These are phyloP conservation scores for Rhododendron vialii DNA, from an alignment of 148 eudicot species.

Conservation along the genomic window DNA sequence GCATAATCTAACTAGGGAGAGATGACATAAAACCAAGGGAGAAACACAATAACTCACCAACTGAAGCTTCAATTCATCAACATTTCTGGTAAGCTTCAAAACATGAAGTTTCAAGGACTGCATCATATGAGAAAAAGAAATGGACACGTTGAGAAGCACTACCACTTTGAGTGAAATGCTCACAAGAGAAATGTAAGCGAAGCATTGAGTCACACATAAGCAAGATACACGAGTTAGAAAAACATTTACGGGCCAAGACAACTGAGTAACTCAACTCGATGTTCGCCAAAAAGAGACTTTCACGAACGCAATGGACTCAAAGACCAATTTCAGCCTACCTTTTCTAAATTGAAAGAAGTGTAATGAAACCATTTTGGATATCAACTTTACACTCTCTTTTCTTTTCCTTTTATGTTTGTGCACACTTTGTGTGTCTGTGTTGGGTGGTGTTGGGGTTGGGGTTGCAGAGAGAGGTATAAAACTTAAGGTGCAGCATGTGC, in stretches of 20 bases:
- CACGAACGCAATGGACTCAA: background rate
- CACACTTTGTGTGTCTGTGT: too few species aligned
- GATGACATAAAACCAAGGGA: conserved; percentile 7
- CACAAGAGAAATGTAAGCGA: background rate
- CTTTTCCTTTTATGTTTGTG: background rate
- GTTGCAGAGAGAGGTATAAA: too few species aligned
- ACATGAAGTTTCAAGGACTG: conserved; percentile 96
- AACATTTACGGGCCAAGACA: background rate
- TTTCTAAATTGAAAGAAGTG: background rate
- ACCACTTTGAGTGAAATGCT: background rate
- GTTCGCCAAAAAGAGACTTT: background rate
- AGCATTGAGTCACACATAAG: background rate
- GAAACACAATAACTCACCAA: conserved; percentile 52
- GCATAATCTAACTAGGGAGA: background rate
- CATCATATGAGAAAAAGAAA: conserved; percentile 22
- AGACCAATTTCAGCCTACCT: background rate
- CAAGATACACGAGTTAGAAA: background rate
- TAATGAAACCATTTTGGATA: background rate
- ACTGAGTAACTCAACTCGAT: background rate
- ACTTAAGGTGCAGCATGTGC: too few species aligned
- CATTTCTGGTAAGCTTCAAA: conserved; percentile 63
- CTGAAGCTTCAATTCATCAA: conserved; percentile 55
- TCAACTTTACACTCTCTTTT: background rate
- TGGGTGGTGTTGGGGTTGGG: too few species aligned
- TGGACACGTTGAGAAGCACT: background rate